A percentile compares a stretch with the other conserved stretches of the same genome.
These are phyloP conservation scores for Punica granatum DNA, from an alignment of 345 rosid species.

Conservation along the genomic window DNA sequence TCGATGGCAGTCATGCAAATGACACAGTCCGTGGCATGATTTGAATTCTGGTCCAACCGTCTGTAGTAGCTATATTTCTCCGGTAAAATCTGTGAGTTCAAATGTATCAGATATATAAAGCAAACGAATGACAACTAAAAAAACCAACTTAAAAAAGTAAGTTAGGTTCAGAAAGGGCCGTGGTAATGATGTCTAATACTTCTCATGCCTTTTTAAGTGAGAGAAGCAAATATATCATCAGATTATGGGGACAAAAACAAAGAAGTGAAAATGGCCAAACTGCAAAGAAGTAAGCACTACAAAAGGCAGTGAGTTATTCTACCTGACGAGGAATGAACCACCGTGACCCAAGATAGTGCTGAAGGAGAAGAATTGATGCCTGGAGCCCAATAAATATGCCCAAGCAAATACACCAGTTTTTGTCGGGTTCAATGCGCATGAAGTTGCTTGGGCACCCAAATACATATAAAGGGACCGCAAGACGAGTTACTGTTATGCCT, in stretches of 20 bases:
- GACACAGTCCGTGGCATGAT: slow-evolving; percentile 66
- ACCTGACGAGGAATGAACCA: slow-evolving; percentile 98
- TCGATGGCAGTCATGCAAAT: slow-evolving; percentile 94
- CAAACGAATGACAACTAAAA: neutral
- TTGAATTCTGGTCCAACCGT: slow-evolving; percentile 46
- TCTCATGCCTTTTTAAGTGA: neutral
- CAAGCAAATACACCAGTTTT: slow-evolving; percentile 68
- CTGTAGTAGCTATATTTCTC: slow-evolving; percentile 90
- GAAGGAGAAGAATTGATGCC: slow-evolving; percentile 83
- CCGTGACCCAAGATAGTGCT: slow-evolving; percentile 90
- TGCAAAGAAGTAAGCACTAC: neutral
- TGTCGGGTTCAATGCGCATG: slow-evolving; percentile 86
- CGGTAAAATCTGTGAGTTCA: slow-evolving; percentile 64
- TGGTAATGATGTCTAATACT: too few species aligned
- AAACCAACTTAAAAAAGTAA: neutral
- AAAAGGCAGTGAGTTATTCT: neutral
- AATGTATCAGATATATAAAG: slow-evolving; percentile 1
- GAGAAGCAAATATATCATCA: neutral
- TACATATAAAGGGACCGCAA: slow-evolving; percentile 74
- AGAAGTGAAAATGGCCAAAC: neutral
- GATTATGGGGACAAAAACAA: neutral
- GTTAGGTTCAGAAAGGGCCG: neutral
- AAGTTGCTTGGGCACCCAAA: slow-evolving; percentile 96
- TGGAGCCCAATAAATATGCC: slow-evolving; percentile 64
- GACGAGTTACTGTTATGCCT: slow-evolving; percentile 85